Base-by-base conservation (phyloP, 2,329 filamentous ascomycete genomes). In the Pseudogymnoascus sp. region DNA sequence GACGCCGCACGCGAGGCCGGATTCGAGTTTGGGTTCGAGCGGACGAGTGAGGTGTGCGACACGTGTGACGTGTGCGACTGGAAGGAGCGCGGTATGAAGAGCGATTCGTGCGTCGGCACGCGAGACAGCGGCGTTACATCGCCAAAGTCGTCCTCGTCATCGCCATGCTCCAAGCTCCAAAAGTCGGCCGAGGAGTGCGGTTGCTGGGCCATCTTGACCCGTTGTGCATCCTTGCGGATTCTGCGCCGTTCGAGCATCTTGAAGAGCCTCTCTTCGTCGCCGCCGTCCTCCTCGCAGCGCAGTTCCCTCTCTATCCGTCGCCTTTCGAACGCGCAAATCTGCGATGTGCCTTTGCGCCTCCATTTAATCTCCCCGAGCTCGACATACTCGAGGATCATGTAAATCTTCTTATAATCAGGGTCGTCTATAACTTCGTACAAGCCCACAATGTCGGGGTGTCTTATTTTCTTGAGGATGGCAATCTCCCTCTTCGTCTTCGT, bases 341-440 rank as follows among this genome's bases (percentile, higher is more conserved):
- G 89, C 62, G 87, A 88, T 5, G 92, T 80, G 5, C 91, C 93
- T 75, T 92, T 91, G 73, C 89, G 93, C 61, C 94, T 86, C 94
- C 94, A 99, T 58, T 91, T 83, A 62, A 99, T 90, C 76, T 99
- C 94, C 60, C 94, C 93, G 40, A 93, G 83, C 72, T 97, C 91
- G 62, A 97, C 92, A 74, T 93, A 93, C 74, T 99, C 94, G 45
- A 99, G 82, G 18, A 97, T 90, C 77, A 99, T 93, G 77, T 99
- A 99, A 65, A 99, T 96, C 77, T 99, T 99, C 77, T 95, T 94
- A 63, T 92, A 85, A 70, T 92, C 90, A 1, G 93, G 93, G 72
- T 99, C 94, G 73, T 99, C 94, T 69, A 99, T 97, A 70, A 99
- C 92, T 76, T 99, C 94, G 66, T 97, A 83, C 39, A 99, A 80